phyloP scores from a whole-genome alignment of 1,139 yeast genomes.

The Magnusiomyces magnusii region DNA sequence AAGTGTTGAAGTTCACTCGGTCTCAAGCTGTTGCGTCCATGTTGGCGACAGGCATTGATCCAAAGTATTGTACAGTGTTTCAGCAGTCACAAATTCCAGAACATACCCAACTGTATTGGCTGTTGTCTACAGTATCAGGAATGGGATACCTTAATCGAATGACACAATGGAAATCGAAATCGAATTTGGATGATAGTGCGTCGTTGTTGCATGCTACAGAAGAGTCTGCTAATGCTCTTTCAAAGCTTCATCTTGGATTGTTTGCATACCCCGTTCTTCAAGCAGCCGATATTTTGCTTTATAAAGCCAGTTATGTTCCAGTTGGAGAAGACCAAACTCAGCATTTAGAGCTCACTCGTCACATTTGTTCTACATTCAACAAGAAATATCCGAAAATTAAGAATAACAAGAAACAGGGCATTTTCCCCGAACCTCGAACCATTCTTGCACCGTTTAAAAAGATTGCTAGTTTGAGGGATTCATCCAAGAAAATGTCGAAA shows the following conservation, averaged over 20 bases:
- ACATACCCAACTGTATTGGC: constrained; percentile 81
- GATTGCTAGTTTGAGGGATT: constrained; percentile 67
- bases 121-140: constrained; percentile 67
- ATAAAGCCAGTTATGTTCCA: constrained; percentile 83
- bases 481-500: constrained; percentile 87
- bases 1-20: constrained; percentile 44
- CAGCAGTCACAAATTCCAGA: constrained; percentile 77
- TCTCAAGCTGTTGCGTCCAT: constrained; percentile 79
- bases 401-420: constrained; percentile 19
- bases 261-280: constrained; percentile 88
- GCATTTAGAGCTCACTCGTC: constrained; percentile 80
- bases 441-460: constrained; percentile 72
- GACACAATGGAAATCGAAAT: constrained; percentile 96
- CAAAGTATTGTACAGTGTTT: constrained; percentile 59
- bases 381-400: constrained; percentile 15
- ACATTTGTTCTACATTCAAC: constrained; percentile 65
- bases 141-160: constrained; percentile 84
- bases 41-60: constrained; percentile 77
- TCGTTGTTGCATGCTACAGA: constrained; percentile 41
- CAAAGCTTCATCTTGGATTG: constrained; percentile 62
- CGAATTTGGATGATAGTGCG: constrained; percentile 34
- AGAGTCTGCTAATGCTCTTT: constrained; percentile 26
- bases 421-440: constrained; percentile 66
- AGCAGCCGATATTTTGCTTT: constrained; percentile 85
- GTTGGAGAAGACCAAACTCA: constrained; percentile 96